phyloP scores from a whole-genome alignment of 768 basidiomycete species.

The Hygrophoropsis aurantiaca region DNA sequence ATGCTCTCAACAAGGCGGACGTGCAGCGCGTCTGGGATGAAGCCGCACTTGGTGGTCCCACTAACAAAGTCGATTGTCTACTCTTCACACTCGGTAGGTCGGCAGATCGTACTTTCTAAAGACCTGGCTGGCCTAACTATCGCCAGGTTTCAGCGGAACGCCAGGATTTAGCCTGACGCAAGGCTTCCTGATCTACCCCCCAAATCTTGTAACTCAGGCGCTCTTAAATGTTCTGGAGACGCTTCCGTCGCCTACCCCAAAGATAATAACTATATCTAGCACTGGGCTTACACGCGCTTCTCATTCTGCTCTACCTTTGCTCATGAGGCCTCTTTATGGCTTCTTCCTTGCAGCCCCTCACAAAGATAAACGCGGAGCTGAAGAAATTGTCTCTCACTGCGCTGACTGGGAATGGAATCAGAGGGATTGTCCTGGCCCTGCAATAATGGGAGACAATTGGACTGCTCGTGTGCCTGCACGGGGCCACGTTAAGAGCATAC shows the following conservation, averaged over 20 bases:
- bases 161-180: slow-evolving; percentile 45
- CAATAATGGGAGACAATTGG: slow-evolving; percentile 51
- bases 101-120: background rate
- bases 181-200: slow-evolving; percentile 49
- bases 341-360: slow-evolving; percentile 47
- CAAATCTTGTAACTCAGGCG: slow-evolving; percentile 58
- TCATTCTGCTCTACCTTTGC: slow-evolving; percentile 45
- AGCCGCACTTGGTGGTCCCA: slow-evolving; percentile 25
- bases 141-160: slow-evolving; percentile 27
- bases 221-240: slow-evolving; percentile 58
- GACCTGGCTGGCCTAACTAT: background rate
- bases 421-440: slow-evolving; percentile 37
- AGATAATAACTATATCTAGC: slow-evolving; percentile 53
- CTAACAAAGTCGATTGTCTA: slow-evolving; percentile 47
- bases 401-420: slow-evolving; percentile 54
- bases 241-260: slow-evolving; percentile 46
- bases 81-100: slow-evolving; percentile 62
- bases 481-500: slow-evolving; percentile 43
- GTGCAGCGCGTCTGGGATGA: slow-evolving; percentile 52
- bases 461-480: slow-evolving; percentile 34
- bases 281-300: slow-evolving; percentile 50
- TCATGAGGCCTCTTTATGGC: slow-evolving; percentile 49
- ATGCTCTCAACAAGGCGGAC: slow-evolving; percentile 54
- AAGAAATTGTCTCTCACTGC: slow-evolving; percentile 48
- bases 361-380: slow-evolving; percentile 60